Evolutionary conservation across 805 yeast species (phyloP).

Genomic region (Wickerhamiella qilinensis): DNA sequence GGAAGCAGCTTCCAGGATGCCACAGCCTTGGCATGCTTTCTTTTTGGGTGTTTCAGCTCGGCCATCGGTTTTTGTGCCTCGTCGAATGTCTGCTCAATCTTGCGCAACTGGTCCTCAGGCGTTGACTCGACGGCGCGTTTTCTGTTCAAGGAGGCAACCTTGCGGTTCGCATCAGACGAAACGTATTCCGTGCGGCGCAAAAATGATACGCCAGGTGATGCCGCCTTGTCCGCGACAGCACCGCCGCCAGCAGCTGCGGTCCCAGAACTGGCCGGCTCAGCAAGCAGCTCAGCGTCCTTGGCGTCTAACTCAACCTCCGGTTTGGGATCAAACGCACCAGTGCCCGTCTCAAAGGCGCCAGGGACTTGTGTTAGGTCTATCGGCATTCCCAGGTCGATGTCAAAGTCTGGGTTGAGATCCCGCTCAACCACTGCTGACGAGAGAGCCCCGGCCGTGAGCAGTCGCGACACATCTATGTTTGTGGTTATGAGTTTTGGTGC

Average conservation of each 20-base stretch:
- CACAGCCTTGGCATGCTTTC: conserved; percentile 56
- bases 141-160: conserved; percentile 12
- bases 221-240: conserved; percentile 5
- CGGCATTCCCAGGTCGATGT: conserved; percentile 50
- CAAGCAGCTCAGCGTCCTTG: conserved; percentile 56
- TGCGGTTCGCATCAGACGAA: conserved; percentile 37
- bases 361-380: conserved; percentile 54
- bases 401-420: conserved; percentile 41
- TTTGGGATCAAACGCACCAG: conserved; percentile 24
- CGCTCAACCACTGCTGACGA: conserved; percentile 28
- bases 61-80: conserved; percentile 31
- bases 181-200: conserved; percentile 90
- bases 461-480: conserved; percentile 28
- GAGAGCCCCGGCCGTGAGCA: conserved; percentile 39
- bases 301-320: conserved; percentile 44
- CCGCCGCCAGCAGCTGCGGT: conserved; percentile 20
- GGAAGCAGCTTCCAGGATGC: conserved; percentile 72
- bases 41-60: conserved; percentile 59
- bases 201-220: conserved; percentile 41
- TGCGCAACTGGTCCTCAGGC: conserved; percentile 45
- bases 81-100: conserved; percentile 69
- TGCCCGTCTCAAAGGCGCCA: conserved; percentile 49
- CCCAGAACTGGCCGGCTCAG: conserved; percentile 51
- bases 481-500: conserved; percentile 71
- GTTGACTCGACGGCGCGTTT: conserved; percentile 26